A percentile compares a stretch with the other conserved stretches of the same genome.
These are phyloP conservation scores for Mycena citricolor DNA, from an alignment of 1,284 basidiomycete genomes.

Conservation along the genomic window DNA sequence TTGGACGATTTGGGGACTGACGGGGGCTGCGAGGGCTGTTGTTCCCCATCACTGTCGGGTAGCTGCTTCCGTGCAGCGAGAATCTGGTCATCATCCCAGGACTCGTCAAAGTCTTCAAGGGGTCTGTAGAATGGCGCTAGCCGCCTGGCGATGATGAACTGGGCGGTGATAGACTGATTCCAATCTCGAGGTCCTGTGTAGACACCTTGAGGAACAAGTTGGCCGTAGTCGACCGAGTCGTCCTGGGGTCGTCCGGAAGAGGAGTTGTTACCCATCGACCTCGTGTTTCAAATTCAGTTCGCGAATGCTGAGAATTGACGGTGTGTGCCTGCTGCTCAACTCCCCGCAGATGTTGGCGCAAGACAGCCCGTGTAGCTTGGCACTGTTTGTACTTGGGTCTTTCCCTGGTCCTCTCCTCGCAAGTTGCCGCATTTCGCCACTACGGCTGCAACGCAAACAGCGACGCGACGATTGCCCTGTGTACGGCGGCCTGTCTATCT, in stretches of 20 bases:
- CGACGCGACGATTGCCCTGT: no score
- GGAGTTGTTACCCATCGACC: slow-evolving; percentile 76
- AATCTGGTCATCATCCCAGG: slow-evolving; percentile 84
- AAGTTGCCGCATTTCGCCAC: no score
- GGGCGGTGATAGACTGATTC: slow-evolving; percentile 84
- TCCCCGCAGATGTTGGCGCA: no score
- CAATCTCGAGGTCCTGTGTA: slow-evolving; percentile 89
- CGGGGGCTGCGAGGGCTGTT: slow-evolving; percentile 38
- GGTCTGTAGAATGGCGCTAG: slow-evolving; percentile 96
- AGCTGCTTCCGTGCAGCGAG: slow-evolving; percentile 71
- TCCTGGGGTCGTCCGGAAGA: slow-evolving; percentile 71
- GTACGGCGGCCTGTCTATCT: no score
- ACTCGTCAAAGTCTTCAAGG: slow-evolving; percentile 88
- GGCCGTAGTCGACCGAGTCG: slow-evolving; percentile 80
- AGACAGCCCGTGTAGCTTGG: no score
- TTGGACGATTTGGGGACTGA: slow-evolving; percentile 43
- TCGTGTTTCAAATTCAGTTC: background rate
- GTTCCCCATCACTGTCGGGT: slow-evolving; percentile 40
- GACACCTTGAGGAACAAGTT: slow-evolving; percentile 85
- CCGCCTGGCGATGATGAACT: slow-evolving; percentile 83
- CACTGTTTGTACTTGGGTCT: no score
- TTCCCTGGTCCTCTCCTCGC: no score
- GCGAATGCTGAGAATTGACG: background rate
- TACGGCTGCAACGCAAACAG: no score
- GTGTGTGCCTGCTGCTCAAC: background rate